Base-by-base conservation (phyloP, 371 early-diverging fungal genomes). In the Capillidium heterosporum region DNA sequence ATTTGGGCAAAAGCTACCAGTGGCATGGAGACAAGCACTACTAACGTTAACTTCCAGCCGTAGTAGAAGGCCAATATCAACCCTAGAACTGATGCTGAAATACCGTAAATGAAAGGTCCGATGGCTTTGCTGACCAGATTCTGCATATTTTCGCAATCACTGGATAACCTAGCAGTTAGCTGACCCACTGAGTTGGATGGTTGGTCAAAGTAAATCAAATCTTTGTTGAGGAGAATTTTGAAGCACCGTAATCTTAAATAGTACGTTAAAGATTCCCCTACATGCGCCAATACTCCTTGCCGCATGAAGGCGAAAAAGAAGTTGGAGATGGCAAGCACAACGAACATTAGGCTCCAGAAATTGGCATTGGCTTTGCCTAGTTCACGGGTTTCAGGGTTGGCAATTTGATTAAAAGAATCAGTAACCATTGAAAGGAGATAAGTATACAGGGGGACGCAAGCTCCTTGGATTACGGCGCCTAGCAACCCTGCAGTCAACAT, bases 1-100 rank as follows among this genome's bases (percentile, higher is more conserved):
- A 59, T 60, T 43, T 64, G 60, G 7, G 74, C 77, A 39, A 68
- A 65, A 2, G 57, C 65, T 41, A 75, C 62, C 54, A 79, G 62
- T 40, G 67, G 61, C 19, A 72, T 60, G 59, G 69, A 67, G 66
- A 52, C 21, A 21, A 28, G 15, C 42, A 93, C 73, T 7, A 94
- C 87, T 49, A 89, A 67, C n/a, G 91, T 81, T 40, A 95, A 73
- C 62, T 78, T 76, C 90, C 91, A 91, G 15, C 76, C 74, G 42
- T 75, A 70, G 43, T 59, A 43, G 47, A 84, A 80, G 11, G 77
- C 85, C 21, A 59, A 13, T 23, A 48, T 57, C 29, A 71, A 43
- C 59, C 74, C 70, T 50, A 68, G 59, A 8, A 63, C 55, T 8
- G 71, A 66, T 0, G 73, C 76, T 11, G 72, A 64, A 48, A 73